These are phyloP conservation scores for Fusarium sp. DNA, from an alignment of 2,329 filamentous ascomycete species.

Conservation along the genomic window DNA sequence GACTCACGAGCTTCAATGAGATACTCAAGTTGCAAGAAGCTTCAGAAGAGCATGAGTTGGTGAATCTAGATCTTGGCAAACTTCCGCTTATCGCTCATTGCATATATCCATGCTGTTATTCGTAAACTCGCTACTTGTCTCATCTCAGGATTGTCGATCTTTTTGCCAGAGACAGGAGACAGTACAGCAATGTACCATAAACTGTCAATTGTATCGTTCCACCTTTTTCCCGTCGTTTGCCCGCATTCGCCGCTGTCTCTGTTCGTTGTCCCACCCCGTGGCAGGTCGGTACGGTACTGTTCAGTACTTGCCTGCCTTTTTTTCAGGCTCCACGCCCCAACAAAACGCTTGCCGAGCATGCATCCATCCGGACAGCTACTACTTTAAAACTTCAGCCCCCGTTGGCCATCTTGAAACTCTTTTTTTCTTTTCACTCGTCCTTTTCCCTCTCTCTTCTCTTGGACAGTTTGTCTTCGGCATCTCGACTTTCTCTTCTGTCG, in stretches of 20 bases:
- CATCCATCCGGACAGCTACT: constrained; percentile 17
- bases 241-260: constrained; percentile 30
- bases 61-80: neutral
- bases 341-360: constrained; percentile 44
- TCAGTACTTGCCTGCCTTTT: constrained; percentile 24
- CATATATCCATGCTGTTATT: neutral
- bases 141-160: constrained; percentile 24
- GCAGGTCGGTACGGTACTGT: neutral
- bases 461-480: constrained; percentile 19
- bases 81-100: constrained; percentile 12
- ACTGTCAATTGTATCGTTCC: constrained; percentile 22
- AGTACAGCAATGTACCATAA: neutral
- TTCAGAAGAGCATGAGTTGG: neutral
- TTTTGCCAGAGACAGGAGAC: constrained; percentile 28
- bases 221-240: constrained; percentile 6
- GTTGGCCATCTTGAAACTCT: constrained; percentile 3
- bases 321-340: constrained; percentile 45
- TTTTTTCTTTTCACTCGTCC: constrained; percentile 5
- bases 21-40: neutral
- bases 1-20: neutral
- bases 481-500: constrained; percentile 41
- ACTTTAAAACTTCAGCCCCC: constrained; percentile 40
- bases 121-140: constrained; percentile 9
- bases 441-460: constrained; percentile 7
- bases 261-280: constrained; percentile 19